These are phyloP conservation scores for Moricandia arvensis DNA, from an alignment of 345 rosid species.

Conservation along the genomic window DNA sequence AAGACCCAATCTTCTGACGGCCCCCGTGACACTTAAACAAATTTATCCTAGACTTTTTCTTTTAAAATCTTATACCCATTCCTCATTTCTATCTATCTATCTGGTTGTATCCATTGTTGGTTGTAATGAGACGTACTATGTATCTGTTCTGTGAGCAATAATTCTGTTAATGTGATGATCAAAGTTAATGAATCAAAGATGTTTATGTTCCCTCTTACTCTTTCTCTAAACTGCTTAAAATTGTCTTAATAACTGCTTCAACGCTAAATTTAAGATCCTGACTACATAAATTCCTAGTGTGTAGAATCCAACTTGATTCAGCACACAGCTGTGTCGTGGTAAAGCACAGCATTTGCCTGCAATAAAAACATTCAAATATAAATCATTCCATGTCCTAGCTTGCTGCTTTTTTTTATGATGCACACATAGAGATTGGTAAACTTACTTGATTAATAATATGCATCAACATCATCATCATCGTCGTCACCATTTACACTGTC, in stretches of 20 bases:
- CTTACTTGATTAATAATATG: constrained; percentile 21
- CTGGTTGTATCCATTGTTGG: no score
- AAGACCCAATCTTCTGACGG: no score
- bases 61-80: no score
- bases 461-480: constrained; percentile 3
- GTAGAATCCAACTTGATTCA: background rate
- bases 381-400: background rate
- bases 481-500: constrained; percentile 55
- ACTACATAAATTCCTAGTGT: background rate
- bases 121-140: no score
- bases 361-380: constrained; percentile 3
- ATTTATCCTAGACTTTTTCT: no score
- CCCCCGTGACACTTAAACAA: no score
- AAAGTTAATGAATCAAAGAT: no score
- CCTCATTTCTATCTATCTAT: no score
- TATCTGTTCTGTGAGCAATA: no score
- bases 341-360: constrained; percentile 7
- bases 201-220: no score
- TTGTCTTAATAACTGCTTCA: background rate
- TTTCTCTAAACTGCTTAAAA: no score
- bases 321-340: background rate
- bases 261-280: background rate
- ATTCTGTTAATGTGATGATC: no score
- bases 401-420: background rate
- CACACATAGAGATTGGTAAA: constrained; percentile 2